Evolutionary conservation across 169 alveolate genomes (phyloP).

Genomic region (Plasmodium vinckei): DNA sequence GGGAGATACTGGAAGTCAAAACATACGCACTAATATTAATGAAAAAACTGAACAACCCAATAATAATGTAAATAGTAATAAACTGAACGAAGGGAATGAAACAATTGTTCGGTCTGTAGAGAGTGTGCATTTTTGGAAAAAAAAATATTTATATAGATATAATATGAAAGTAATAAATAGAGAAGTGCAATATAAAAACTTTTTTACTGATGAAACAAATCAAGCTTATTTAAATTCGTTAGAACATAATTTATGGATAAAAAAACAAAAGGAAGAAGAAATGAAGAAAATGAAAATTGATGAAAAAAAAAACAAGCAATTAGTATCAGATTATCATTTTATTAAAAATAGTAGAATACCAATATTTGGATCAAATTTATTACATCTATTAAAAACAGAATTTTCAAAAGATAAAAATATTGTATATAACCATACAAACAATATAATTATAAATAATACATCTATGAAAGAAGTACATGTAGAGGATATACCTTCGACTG

Average conservation of each 20-base stretch:
- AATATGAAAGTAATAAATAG: slow-evolving; percentile 30
- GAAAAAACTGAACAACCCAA: too few species aligned
- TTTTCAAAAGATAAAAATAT: slow-evolving; percentile 28
- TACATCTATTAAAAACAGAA: slow-evolving; percentile 19
- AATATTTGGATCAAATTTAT: slow-evolving; percentile 29
- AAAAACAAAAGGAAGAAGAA: slow-evolving; percentile 10
- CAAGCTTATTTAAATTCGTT: slow-evolving; percentile 33
- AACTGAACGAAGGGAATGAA: too few species aligned
- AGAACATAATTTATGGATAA: slow-evolving; percentile 59
- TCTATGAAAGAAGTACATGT: slow-evolving; percentile 1
- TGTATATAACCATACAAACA: slow-evolving; percentile 14
- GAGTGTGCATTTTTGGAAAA: background rate
- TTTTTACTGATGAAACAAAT: slow-evolving; percentile 18
- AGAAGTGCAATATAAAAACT: slow-evolving; percentile 44
- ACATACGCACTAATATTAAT: too few species aligned
- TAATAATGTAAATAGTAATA: too few species aligned
- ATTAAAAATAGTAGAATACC: slow-evolving; percentile 22
- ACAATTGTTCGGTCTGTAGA: background rate
- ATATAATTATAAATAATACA: background rate
- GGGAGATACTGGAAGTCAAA: too few species aligned
- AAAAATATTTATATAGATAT: slow-evolving; percentile 19
- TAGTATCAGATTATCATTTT: background rate
- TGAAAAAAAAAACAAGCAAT: background rate
- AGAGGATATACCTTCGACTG: background rate
- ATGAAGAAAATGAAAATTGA: slow-evolving; percentile 1